Evolutionary conservation across 352 stramenopile genomes (phyloP).

Genomic region (Globisporangium nodosum): DNA sequence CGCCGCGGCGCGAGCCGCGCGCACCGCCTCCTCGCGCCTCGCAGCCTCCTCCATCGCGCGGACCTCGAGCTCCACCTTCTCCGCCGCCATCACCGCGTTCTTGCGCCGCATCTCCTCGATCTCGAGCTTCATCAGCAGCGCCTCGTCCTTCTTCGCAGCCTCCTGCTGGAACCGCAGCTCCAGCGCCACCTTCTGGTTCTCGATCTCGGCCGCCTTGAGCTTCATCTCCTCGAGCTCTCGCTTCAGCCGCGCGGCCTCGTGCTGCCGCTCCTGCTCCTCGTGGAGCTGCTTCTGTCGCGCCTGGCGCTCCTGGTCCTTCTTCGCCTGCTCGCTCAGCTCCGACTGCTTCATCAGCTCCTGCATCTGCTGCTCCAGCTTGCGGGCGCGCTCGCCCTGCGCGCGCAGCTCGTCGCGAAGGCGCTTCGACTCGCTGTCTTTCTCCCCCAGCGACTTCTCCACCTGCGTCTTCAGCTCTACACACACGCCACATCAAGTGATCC

Average conservation of each 20-base stretch:
- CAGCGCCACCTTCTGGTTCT: constrained; percentile 36
- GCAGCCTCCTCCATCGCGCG: constrained; percentile 30
- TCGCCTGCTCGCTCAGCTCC: constrained; percentile 33
- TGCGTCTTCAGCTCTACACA: constrained; percentile 45
- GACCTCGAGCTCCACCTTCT: constrained; percentile 43
- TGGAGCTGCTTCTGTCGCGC: constrained; percentile 26
- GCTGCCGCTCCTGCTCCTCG: constrained; percentile 33
- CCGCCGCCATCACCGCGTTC: constrained; percentile 42
- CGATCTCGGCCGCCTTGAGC: constrained; percentile 22
- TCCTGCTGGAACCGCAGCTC: constrained; percentile 29
- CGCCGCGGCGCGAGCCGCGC: constrained; percentile 52
- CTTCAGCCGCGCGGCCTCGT: constrained; percentile 37
- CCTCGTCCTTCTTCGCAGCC: constrained; percentile 29
- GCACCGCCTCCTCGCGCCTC: constrained; percentile 57
- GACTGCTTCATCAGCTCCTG: constrained; percentile 46
- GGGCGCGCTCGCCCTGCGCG: constrained; percentile 48
- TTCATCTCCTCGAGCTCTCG: constrained; percentile 57
- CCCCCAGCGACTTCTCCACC: constrained; percentile 54
- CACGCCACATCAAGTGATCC: neutral
- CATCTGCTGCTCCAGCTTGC: constrained; percentile 47
- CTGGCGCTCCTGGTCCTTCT: constrained; percentile 33
- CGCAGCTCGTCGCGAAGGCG: constrained; percentile 54
- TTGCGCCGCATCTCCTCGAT: constrained; percentile 41
- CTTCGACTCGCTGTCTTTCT: constrained; percentile 67
- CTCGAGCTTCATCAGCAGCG: constrained; percentile 29